These are phyloP conservation scores for Bifiguratus adelaidae DNA, from an alignment of 192 early-diverging fungal species.

Conservation along the genomic window DNA sequence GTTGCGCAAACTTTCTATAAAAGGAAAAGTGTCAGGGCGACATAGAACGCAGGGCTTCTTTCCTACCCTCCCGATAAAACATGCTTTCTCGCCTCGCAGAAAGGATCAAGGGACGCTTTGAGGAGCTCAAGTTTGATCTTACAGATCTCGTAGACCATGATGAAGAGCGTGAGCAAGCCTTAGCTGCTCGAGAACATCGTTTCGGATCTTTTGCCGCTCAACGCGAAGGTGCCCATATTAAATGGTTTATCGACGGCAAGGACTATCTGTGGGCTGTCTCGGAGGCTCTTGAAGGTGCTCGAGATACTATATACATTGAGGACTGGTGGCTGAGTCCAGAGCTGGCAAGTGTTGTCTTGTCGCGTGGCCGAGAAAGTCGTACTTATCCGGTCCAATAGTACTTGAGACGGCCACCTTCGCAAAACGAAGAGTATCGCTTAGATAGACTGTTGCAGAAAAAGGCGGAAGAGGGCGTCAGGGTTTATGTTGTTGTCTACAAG, in stretches of 20 bases:
- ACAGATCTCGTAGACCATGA: conserved; percentile 24
- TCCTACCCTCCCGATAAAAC: neutral
- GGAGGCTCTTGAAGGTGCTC: conserved; percentile 60
- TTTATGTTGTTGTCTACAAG: conserved; percentile 85
- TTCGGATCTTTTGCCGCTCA: conserved; percentile 69
- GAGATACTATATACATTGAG: conserved; percentile 53
- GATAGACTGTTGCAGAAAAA: conserved; percentile 71
- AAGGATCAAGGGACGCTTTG: conserved; percentile 10
- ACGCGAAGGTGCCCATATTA: conserved; percentile 46
- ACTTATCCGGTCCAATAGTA: conserved; percentile 29
- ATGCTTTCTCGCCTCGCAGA: conserved; percentile 4
- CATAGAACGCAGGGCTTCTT: neutral
- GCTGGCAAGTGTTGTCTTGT: conserved; percentile 29
- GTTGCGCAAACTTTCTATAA: neutral
- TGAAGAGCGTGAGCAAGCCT: conserved; percentile 24
- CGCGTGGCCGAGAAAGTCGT: too few species aligned
- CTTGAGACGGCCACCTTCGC: conserved; percentile 61
- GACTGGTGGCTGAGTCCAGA: conserved; percentile 88
- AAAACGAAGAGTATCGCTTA: conserved; percentile 70
- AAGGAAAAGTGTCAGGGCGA: neutral
- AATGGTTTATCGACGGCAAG: conserved; percentile 68
- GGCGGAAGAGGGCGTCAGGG: conserved; percentile 78
- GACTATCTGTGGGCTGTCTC: conserved; percentile 68
- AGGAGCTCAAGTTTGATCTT: conserved; percentile 25
- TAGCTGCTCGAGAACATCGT: conserved; percentile 32